phyloP scores from a whole-genome alignment of 148 eudicot species.

The Heliamphora exappendiculata region DNA sequence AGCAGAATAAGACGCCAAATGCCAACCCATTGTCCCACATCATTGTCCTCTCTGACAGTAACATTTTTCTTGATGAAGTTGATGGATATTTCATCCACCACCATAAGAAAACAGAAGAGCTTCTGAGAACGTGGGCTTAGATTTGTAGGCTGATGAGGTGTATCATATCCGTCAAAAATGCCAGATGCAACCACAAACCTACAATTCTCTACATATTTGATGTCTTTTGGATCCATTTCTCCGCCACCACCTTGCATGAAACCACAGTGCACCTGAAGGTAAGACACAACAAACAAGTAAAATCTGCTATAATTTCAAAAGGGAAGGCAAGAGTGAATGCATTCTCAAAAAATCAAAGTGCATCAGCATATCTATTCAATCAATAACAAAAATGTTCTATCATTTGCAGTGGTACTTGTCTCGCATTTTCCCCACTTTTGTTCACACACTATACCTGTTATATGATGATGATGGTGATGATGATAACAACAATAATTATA shows the following conservation, averaged over 20 bases:
- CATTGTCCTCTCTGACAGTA: constrained; percentile 56
- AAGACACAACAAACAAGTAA: neutral
- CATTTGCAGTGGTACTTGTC: neutral
- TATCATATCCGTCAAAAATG: constrained; percentile 92
- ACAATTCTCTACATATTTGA: constrained; percentile 74
- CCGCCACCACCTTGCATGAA: constrained; percentile 82
- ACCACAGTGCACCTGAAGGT: constrained; percentile 87
- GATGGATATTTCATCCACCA: constrained; percentile 78
- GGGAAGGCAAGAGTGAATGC: neutral
- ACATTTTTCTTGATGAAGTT: constrained; percentile 72
- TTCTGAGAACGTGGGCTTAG: constrained; percentile 62
- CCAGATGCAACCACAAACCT: constrained; percentile 93
- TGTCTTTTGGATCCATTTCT: constrained; percentile 70
- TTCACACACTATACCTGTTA: no score
- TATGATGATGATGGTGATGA: no score
- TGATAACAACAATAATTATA: no score
- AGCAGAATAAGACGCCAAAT: constrained; percentile 85
- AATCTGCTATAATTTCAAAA: neutral
- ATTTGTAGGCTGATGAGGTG: constrained; percentile 91
- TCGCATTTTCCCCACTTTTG: neutral
- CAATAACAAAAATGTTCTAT: neutral
- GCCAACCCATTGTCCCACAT: constrained; percentile 92
- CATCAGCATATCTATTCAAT: neutral
- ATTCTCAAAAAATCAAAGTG: no score
- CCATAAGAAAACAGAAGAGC: constrained; percentile 94